phyloP scores from a whole-genome alignment of 139 green algal species.

The Chlorella vulgaris region DNA sequence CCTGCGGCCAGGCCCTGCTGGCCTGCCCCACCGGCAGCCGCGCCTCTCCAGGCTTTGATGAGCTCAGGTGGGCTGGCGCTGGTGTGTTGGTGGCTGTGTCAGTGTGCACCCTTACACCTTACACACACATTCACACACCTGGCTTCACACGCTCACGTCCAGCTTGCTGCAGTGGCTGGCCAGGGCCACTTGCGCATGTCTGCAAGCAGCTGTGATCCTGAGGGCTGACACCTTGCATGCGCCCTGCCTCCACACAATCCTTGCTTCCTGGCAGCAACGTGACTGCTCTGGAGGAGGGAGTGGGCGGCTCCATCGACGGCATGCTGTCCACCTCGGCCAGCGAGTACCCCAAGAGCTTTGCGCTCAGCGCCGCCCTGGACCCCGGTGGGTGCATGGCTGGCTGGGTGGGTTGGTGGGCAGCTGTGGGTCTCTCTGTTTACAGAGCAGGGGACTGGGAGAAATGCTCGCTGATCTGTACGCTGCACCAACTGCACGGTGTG shows the following conservation, averaged over 20 bases:
- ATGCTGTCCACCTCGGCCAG: slow-evolving; percentile 24
- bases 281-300: slow-evolving; percentile 15
- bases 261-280: slow-evolving; percentile 10
- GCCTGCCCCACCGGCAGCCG: slow-evolving; percentile 16
- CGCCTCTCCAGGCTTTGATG: neutral
- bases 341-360: slow-evolving; percentile 46
- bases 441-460: no score
- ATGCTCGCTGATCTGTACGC: no score
- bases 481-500: no score
- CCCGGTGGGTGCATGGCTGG: slow-evolving; percentile 2
- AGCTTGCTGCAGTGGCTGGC: neutral
- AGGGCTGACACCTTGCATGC: neutral
- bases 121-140: no score
- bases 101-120: no score
- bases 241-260: neutral
- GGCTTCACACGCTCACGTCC: neutral
- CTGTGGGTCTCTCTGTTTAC: no score
- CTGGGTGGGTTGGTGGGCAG: neutral
- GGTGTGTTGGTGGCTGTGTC: neutral
- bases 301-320: slow-evolving; percentile 43
- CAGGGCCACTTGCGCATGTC: no score
- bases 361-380: slow-evolving; percentile 53
- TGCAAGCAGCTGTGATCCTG: no score
- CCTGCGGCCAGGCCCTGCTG: slow-evolving; percentile 73
- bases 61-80: neutral